These are phyloP conservation scores for Vitis hybrid DNA, from an alignment of 177 flowering plant species.

Conservation along the genomic window DNA sequence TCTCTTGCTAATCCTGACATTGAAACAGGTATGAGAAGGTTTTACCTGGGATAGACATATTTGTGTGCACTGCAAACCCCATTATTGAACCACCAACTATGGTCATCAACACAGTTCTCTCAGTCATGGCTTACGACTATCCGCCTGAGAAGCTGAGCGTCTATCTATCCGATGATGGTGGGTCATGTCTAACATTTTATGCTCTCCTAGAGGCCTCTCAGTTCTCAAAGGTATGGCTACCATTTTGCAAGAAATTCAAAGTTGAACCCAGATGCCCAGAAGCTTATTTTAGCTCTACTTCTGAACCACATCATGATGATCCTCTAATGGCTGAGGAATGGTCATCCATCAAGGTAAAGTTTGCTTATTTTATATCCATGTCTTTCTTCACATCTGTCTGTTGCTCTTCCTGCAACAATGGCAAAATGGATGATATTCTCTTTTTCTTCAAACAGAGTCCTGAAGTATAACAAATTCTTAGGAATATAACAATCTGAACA, in stretches of 20 bases:
- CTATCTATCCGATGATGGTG: constrained; percentile 46
- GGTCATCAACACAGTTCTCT: constrained; percentile 34
- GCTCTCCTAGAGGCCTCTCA: constrained; percentile 37
- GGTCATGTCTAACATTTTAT: constrained; percentile 37
- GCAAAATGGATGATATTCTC: no score
- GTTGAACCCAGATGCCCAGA: constrained; percentile 31
- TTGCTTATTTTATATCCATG: no score
- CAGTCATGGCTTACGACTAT: constrained; percentile 38
- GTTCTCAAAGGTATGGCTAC: constrained; percentile 14
- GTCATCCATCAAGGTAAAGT: constrained; percentile 24
- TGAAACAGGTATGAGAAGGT: constrained; percentile 19
- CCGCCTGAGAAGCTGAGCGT: constrained; percentile 35
- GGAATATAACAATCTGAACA: no score
- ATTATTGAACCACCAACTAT: constrained; percentile 32
- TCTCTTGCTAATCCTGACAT: no score
- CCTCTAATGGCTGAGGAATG: constrained; percentile 10
- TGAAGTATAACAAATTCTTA: no score
- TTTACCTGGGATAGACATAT: constrained; percentile 32
- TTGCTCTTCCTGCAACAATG: no score
- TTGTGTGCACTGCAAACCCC: constrained; percentile 45
- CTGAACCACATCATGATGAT: not conserved
- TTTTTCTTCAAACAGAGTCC: no score
- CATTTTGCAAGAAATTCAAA: constrained; percentile 25
- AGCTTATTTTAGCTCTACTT: constrained; percentile 21
- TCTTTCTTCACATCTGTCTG: no score